These are phyloP conservation scores for Cutaneotrichosporon arboriforme DNA, from an alignment of 1,284 basidiomycete genomes.

Conservation along the genomic window DNA sequence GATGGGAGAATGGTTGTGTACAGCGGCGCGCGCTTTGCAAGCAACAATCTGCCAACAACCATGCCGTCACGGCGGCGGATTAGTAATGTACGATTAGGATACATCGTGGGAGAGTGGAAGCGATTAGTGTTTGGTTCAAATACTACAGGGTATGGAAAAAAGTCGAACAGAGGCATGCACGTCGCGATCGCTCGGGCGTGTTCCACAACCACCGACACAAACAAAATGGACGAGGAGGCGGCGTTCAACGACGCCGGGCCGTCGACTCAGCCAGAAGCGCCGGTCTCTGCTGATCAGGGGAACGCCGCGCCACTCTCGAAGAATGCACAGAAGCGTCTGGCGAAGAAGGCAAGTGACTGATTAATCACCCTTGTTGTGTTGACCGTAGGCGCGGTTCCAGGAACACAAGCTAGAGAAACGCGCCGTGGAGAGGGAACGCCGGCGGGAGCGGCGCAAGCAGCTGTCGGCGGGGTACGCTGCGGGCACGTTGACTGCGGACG, in stretches of 20 bases:
- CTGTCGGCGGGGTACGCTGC: slow-evolving; percentile 27
- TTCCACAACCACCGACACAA: too few relatives aligned
- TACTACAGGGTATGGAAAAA: too few relatives aligned
- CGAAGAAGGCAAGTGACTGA: slow-evolving; percentile 29
- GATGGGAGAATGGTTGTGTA: too few relatives aligned
- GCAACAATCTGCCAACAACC: too few relatives aligned
- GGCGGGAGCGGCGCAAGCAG: slow-evolving; percentile 18
- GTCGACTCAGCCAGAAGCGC: neutral
- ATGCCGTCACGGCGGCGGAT: too few relatives aligned
- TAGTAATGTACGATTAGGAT: too few relatives aligned
- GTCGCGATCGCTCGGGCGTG: too few relatives aligned
- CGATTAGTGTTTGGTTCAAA: too few relatives aligned
- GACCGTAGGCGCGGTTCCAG: slow-evolving; percentile 13
- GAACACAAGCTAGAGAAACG: slow-evolving; percentile 30
- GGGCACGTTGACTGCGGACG: slow-evolving; percentile 31
- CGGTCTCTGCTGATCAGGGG: neutral
- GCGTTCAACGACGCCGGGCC: neutral
- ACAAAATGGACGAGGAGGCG: neutral
- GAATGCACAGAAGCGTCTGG: slow-evolving; percentile 37
- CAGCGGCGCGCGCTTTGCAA: too few relatives aligned
- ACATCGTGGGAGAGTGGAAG: too few relatives aligned
- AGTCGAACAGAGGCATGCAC: too few relatives aligned
- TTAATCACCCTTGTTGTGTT: slow-evolving; percentile 6
- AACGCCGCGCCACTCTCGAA: slow-evolving; percentile 11
- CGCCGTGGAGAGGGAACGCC: slow-evolving; percentile 30